Evolutionary conservation across 805 yeast genomes (phyloP).

Genomic region (Starmerella kuoi): DNA sequence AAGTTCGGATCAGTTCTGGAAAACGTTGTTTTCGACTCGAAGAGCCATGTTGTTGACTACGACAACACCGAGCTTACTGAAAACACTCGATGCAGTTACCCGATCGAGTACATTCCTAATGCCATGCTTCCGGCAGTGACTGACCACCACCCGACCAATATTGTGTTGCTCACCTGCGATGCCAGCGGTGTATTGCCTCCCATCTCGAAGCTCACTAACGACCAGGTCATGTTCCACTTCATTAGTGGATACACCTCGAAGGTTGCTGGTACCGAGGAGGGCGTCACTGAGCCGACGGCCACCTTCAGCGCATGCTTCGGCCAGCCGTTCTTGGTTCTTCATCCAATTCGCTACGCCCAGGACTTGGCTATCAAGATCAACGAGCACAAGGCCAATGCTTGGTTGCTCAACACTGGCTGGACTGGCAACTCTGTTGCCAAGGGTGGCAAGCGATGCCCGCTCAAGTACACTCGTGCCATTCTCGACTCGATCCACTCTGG

Average conservation of each 20-base stretch:
- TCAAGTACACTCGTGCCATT: conserved; percentile 94
- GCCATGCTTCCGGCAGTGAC: conserved; percentile 93
- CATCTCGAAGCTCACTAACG: conserved; percentile 80
- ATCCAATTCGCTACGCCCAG: conserved; percentile 95
- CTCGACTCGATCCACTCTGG: conserved; percentile 92
- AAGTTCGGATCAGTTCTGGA: conserved; percentile 90
- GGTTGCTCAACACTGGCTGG: conserved; percentile 98
- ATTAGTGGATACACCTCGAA: conserved; percentile 97
- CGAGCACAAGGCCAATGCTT: conserved; percentile 79
- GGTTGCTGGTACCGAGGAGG: conserved; percentile 99
- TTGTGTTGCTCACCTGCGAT: conserved; percentile 86
- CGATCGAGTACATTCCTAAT: conserved; percentile 90
- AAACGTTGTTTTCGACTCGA: conserved; percentile 76
- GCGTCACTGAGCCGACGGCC: conserved; percentile 96
- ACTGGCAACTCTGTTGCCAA: conserved; percentile 82
- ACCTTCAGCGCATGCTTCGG: conserved; percentile 98
- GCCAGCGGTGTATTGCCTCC: conserved; percentile 98
- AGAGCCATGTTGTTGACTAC: conserved; percentile 74
- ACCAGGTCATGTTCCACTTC: conserved; percentile 98
- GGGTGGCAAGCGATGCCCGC: conserved; percentile 96
- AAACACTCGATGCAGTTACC: conserved; percentile 97
- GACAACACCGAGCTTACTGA: conserved; percentile 73
- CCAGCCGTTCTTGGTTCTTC: conserved; percentile 95
- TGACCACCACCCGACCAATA: conserved; percentile 81
- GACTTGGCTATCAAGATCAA: conserved; percentile 89